These are phyloP conservation scores for Cladochytrium replicatum DNA, from an alignment of 192 early-diverging fungal species.

Conservation along the genomic window DNA sequence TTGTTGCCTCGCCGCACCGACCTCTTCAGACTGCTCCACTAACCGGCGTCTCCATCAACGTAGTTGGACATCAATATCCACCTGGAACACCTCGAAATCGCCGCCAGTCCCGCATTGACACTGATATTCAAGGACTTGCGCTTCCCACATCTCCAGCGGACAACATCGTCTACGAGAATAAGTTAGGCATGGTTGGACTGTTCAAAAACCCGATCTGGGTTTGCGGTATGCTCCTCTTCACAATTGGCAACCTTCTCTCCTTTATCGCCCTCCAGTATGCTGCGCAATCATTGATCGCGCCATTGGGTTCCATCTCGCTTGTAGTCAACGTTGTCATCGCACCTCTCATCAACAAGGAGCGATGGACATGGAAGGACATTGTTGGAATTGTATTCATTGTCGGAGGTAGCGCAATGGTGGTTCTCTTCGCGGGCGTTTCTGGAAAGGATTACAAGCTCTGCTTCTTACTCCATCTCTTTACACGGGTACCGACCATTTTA, in stretches of 20 bases:
- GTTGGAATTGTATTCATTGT: conserved; percentile 68
- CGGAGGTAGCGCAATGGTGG: conserved; percentile 59
- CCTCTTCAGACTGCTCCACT: too few relatives aligned
- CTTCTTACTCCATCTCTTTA: conserved; percentile 58
- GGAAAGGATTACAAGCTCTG: conserved; percentile 59
- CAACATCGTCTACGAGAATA: conserved; percentile 10
- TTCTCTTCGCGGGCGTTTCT: conserved; percentile 47
- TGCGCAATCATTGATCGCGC: conserved; percentile 68
- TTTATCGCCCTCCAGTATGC: conserved; percentile 72
- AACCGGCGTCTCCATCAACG: too few relatives aligned
- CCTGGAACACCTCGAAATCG: too few relatives aligned
- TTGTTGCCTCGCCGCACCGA: too few relatives aligned
- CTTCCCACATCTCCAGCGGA: conserved; percentile 16
- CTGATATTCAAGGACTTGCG: conserved; percentile 10
- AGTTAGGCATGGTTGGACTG: conserved; percentile 27
- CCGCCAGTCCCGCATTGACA: too few relatives aligned
- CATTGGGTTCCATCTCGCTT: conserved; percentile 68
- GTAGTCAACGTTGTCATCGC: conserved; percentile 72
- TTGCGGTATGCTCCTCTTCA: conserved; percentile 58
- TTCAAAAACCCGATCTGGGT: conserved; percentile 49
- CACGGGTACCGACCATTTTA: conserved; percentile 48
- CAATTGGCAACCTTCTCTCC: conserved; percentile 59
- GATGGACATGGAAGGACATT: conserved; percentile 53
- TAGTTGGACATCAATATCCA: too few relatives aligned
- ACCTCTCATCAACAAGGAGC: conserved; percentile 64